Evolutionary conservation across 306 rosid species (phyloP).

Genomic region (Alnus glutinosa): DNA sequence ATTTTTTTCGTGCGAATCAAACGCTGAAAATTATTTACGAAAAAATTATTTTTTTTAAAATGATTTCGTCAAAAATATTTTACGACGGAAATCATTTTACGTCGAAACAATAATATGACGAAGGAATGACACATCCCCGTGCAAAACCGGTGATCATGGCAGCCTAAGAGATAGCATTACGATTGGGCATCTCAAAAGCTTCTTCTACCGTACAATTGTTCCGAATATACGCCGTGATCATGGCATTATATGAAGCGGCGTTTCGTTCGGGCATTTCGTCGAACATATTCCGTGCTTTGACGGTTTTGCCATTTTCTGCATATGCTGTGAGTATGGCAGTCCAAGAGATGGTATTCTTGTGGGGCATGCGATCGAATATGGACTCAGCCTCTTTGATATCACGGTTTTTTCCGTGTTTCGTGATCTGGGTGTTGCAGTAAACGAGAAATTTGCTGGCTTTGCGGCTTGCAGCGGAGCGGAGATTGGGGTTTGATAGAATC

Average conservation of each 20-base stretch:
- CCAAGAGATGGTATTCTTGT: conserved; percentile 61
- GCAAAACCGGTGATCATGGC: conserved; percentile 70
- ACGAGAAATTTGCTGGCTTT: conserved; percentile 45
- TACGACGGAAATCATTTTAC: too few species aligned
- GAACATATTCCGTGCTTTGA: conserved; percentile 53
- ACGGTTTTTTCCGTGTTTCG: conserved; percentile 62
- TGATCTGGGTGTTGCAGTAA: conserved; percentile 57
- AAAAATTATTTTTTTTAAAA: too few species aligned
- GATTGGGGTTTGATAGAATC: conserved; percentile 3
- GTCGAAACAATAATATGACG: too few species aligned
- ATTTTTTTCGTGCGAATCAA: too few species aligned
- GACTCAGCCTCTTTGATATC: conserved; percentile 56
- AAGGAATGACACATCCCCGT: conserved; percentile 19
- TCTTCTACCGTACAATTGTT: conserved; percentile 39
- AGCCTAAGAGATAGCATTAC: conserved; percentile 66
- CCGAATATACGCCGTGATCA: conserved; percentile 66
- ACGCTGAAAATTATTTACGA: too few species aligned
- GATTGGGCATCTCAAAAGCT: conserved; percentile 50
- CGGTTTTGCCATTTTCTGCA: conserved; percentile 52
- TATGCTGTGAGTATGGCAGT: conserved; percentile 83
- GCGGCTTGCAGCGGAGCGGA: conserved; percentile 10
- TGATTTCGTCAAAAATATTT: too few species aligned
- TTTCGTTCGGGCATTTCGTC: conserved; percentile 64
- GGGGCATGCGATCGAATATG: conserved; percentile 56
- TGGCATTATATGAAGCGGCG: conserved; percentile 68